Percentiles rank a stretch among this genome's conserved stretches.
These are phyloP conservation scores for Apiotrichum brassicae DNA, from an alignment of 1,284 basidiomycete species.

Conservation along the genomic window DNA sequence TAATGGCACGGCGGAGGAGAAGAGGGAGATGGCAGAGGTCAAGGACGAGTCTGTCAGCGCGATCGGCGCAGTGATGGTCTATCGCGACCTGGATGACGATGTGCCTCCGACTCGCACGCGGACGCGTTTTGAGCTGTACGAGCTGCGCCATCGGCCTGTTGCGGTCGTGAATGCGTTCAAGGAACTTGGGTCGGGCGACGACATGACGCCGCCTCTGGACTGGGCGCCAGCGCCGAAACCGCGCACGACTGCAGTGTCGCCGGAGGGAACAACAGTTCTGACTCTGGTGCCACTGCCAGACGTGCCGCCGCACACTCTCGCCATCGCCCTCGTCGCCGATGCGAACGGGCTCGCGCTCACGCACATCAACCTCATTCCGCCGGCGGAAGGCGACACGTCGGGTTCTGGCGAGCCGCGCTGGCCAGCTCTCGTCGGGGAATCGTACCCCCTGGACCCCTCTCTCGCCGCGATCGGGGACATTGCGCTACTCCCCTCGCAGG, in stretches of 20 bases:
- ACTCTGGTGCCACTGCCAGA: slow-evolving; percentile 23
- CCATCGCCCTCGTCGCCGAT: slow-evolving; percentile 20
- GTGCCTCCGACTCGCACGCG: slow-evolving; percentile 5
- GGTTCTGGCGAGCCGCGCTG: slow-evolving; percentile 7
- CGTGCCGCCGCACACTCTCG: slow-evolving; percentile 22
- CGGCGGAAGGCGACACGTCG: not conserved
- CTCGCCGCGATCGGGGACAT: slow-evolving; percentile 3
- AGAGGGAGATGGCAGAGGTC: not conserved
- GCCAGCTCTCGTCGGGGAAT: slow-evolving; percentile 12
- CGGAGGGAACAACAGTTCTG: slow-evolving; percentile 19
- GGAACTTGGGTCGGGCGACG: slow-evolving; percentile 8
- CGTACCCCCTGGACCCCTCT: slow-evolving; percentile 4
- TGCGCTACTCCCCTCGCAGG: slow-evolving; percentile 18
- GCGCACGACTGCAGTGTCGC: slow-evolving; percentile 14
- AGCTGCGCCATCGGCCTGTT: slow-evolving; percentile 9
- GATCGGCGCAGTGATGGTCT: slow-evolving; percentile 8
- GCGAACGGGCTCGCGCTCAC: slow-evolving; percentile 12
- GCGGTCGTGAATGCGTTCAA: slow-evolving; percentile 18
- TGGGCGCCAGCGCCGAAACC: slow-evolving; percentile 11
- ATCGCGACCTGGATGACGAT: slow-evolving; percentile 10
- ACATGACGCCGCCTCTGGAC: slow-evolving; percentile 6
- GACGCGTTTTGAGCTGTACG: slow-evolving; percentile 15
- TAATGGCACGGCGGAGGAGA: slow-evolving; percentile 4
- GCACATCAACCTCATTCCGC: slow-evolving; percentile 22
- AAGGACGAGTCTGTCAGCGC: slow-evolving; percentile 6